Base-by-base conservation (phyloP, 2,329 filamentous ascomycete genomes). In the Dactylonectria estremocensis region DNA sequence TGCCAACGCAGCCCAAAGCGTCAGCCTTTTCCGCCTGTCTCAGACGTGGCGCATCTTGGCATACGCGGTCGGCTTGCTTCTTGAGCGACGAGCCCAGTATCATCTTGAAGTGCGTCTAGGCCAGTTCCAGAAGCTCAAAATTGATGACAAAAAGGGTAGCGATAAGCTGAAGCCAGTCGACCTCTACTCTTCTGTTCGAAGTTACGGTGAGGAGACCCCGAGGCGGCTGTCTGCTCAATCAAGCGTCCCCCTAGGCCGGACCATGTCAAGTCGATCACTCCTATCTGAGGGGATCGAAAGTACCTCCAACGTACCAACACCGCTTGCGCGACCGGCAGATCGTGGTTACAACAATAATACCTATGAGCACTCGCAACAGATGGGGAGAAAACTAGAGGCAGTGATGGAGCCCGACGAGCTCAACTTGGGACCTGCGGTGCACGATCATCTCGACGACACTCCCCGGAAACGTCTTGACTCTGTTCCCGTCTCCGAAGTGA, bases 31-130 rank as follows among this genome's bases (percentile, higher is more conserved):
- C 74, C 85, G 90, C 1, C 82, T 92, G 0, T 88, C 90, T 5
- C 90, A 92, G 74, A 90, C 89, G 1, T 92, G 90, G 90, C 86
- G 89, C 33, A 83, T 91, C 13, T 75, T 92, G 20, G 85, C 86
- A 0, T 90, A 88, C 72, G 86, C 86, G 10, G 85, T 90, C 70
- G 80, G 82, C 20, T 77, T 90, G 13, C 80, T 92, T 1, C 81
- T 92, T 2, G 81, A 80, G 16, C 83, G 85, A 33, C 83, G 90
- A 31, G 88, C 87, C 1, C 84, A 88, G 49, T 89, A 88, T 67
- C 90, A 92, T 72, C 81, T 88, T 0, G 83, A 90, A 58, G 74
- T 78, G 22, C 83, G 89, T 1, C 78, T 86, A 37, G 79, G 80
- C 14, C 79, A 81, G 50, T 79, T 83, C 37, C 77, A 80, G 43